Evolutionary conservation across 352 stramenopile genomes (phyloP).

Genomic region (Halophytophthora polymorphica): DNA sequence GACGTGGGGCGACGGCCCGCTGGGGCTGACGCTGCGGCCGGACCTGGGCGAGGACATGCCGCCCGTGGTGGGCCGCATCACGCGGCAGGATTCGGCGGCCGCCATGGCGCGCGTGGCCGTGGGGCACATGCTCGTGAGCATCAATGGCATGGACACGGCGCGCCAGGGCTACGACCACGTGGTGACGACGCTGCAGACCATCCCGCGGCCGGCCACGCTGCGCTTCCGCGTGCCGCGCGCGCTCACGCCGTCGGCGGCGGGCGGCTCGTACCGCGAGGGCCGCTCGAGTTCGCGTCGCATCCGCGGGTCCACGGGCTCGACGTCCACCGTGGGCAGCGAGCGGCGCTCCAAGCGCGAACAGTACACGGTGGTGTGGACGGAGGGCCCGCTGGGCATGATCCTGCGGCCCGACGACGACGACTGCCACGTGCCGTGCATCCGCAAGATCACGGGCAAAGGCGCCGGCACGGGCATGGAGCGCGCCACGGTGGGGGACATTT

Average conservation of each 20-base stretch:
- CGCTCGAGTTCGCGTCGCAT: conserved; percentile 26
- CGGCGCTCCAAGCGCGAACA: conserved; percentile 58
- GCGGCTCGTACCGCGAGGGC: conserved; percentile 27
- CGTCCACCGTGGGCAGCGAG: conserved; percentile 18
- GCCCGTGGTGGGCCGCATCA: conserved; percentile 84
- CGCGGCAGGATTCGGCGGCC: conserved; percentile 77
- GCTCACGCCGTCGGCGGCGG: conserved; percentile 16
- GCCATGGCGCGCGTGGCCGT: conserved; percentile 77
- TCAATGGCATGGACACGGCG: conserved; percentile 84
- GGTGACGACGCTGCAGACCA: conserved; percentile 80
- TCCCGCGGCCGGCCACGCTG: conserved; percentile 72
- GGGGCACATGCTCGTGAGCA: conserved; percentile 88
- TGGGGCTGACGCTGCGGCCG: conserved; percentile 79
- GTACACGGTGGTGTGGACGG: conserved; percentile 87
- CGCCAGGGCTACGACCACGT: conserved; percentile 85
- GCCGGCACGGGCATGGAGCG: conserved; percentile 82
- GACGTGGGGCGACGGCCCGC: conserved; percentile 74
- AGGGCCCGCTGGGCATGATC: conserved; percentile 84
- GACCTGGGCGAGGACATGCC: conserved; percentile 87
- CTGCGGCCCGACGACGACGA: conserved; percentile 83
- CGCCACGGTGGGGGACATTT: conserved; percentile 71
- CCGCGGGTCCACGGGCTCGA: conserved; percentile 41
- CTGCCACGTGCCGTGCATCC: conserved; percentile 85
- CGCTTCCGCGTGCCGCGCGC: conserved; percentile 78
- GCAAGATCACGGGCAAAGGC: conserved; percentile 84